Base-by-base conservation (phyloP, 306 rosid species). In the Medicago ruthenica region DNA sequence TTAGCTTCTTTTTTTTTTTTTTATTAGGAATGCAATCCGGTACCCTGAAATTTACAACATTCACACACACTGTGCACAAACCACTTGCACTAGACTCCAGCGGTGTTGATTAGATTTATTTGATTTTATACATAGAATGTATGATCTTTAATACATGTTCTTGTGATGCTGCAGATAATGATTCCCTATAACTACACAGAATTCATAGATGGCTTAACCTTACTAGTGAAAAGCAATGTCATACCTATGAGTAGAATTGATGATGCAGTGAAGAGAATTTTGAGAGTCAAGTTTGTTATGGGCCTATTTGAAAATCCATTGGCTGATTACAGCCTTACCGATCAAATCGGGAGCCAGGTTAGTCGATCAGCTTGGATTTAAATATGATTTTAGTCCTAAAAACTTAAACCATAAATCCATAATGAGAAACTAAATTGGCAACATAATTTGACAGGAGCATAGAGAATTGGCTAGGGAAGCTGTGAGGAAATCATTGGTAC, bases 401-500 rank as follows among this genome's bases (percentile, higher is more conserved):
- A 24, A 24, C 27, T 24, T 24, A 3, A 3, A 31, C 8, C 55
- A 8, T 16, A 54, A 24, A 24, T 24, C 3, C 11, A 15, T n/a
- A 47, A 31, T 15, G 58, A 66, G 39, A 20, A 65, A 18, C 20
- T 20, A 11, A 22, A 15, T 61, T 61, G 62, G 24, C 22, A 21
- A 4, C 4, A 15, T 79, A n/a, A 58, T 9, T 44, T 57, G 18
- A 70, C 71, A 83, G 86, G 80, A 63, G 64, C 86, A 83, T 63
- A 79, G 86, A 79, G 77, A 83, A 44, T 54, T 83, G 55, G 86
- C 83, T 3, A 70, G 81, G 53, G 66, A 79, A 76, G 83, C 86
- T 62, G 86, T 79, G 68, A 74, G 83, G 22, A 83, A 27, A 78
- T 83, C 86, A 12, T 13, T 83, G 77, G 86, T 78, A 50, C 58